Evolutionary conservation across 345 rosid species (phyloP).

Genomic region (Psidium friedrichsthalianum): DNA sequence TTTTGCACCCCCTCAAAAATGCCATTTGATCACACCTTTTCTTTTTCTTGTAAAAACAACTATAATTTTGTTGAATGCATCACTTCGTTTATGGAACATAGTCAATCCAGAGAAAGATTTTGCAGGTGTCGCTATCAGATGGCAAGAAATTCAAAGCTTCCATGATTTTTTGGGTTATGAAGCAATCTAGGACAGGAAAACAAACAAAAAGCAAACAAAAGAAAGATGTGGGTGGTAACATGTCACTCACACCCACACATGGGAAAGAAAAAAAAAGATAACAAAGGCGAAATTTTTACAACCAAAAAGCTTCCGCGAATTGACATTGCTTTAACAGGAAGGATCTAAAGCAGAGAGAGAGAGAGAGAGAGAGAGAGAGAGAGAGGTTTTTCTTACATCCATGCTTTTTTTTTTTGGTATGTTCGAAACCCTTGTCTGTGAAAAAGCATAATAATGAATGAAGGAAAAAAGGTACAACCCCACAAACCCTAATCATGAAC

Average conservation of each 20-base stretch:
- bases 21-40: not conserved
- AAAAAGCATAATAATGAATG: not conserved
- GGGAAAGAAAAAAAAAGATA: slow-evolving; percentile 6
- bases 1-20: not conserved
- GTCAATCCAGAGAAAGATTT: not conserved
- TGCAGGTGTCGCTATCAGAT: not conserved
- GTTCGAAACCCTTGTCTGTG: not conserved
- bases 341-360: not conserved
- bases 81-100: not conserved
- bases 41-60: not conserved
- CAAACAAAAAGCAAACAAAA: slow-evolving; percentile 12
- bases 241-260: slow-evolving; percentile 5
- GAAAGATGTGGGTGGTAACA: slow-evolving; percentile 8
- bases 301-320: slow-evolving; percentile 3
- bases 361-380: not conserved
- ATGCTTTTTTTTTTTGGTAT: not conserved
- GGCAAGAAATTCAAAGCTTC: not conserved
- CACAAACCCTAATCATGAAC: slow-evolving; percentile 14
- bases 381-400: not conserved
- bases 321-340: slow-evolving; percentile 9
- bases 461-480: not conserved
- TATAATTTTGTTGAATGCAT: not conserved
- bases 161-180: slow-evolving; percentile 1
- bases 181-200: slow-evolving; percentile 6
- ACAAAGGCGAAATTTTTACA: slow-evolving; percentile 2